Percentiles rank a stretch among this genome's conserved stretches.
Conservation (phyloP, 108 stramenopile species). For the Skeletonema menzelii region DNA sequence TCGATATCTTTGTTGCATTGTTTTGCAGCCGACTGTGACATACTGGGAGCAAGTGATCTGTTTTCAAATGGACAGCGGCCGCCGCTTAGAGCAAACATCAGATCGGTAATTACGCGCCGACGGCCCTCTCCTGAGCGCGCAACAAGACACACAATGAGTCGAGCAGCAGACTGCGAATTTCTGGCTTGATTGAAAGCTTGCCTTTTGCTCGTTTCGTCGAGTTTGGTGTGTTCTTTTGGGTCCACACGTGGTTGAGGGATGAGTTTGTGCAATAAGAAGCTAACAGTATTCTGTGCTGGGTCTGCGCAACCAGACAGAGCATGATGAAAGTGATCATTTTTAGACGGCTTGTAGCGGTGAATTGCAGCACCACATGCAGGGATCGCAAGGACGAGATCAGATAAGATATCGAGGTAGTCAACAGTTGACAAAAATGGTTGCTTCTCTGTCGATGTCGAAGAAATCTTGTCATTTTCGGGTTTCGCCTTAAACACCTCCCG, state of each 20-base stretch:
- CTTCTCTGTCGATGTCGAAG: background rate
- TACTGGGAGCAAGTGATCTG: background rate
- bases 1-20: background rate
- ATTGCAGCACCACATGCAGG: conserved; percentile 89
- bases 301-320: conserved; percentile 70
- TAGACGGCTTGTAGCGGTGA: conserved; percentile 66
- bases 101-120: conserved; percentile 83
- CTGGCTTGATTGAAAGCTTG: conserved; percentile 45
- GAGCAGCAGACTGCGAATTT: conserved; percentile 67
- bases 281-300: conserved; percentile 81
- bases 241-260: conserved; percentile 74
- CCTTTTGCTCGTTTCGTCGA: conserved; percentile 15
- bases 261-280: conserved; percentile 83
- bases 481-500: conserved; percentile 33
- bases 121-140: conserved; percentile 92
- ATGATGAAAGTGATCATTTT: conserved; percentile 44
- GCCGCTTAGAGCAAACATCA: conserved; percentile 79
- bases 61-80: conserved; percentile 41
- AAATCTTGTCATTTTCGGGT: background rate
- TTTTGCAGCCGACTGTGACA: background rate
- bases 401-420: conserved; percentile 78
- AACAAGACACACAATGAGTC: conserved; percentile 80
- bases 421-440: conserved; percentile 63
- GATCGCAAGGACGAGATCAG: conserved; percentile 88
- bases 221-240: background rate